Percentiles rank a stretch among this genome's conserved stretches.
Conservation (phyloP, 2,329 filamentous ascomycete species). For the Colletotrichum destructivum region DNA sequence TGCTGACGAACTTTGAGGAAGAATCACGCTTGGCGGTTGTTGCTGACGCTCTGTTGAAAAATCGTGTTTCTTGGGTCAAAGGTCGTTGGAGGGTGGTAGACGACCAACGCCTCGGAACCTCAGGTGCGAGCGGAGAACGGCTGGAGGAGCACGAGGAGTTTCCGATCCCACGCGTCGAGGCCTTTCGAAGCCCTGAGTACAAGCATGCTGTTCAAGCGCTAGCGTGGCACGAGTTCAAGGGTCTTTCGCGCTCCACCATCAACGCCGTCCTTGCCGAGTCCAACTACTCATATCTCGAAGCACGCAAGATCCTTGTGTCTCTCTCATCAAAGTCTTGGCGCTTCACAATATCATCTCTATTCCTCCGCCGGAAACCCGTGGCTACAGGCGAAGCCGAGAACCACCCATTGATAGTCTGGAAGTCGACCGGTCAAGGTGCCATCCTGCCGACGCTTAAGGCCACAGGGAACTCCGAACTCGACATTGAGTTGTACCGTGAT, state of each 20-base stretch:
- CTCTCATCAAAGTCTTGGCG: conserved; percentile 84
- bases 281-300: conserved; percentile 84
- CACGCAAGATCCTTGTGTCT: conserved; percentile 77
- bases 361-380: conserved; percentile 75
- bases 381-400: conserved; percentile 68
- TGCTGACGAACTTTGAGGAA: conserved; percentile 81
- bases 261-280: conserved; percentile 84
- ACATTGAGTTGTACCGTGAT: conserved; percentile 72
- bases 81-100: conserved; percentile 72
- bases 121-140: conserved; percentile 50
- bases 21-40: conserved; percentile 84
- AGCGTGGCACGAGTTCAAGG: conserved; percentile 82
- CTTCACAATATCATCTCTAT: conserved; percentile 79
- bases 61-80: conserved; percentile 78
- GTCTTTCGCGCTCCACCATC: conserved; percentile 80
- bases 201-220: conserved; percentile 77
- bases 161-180: conserved; percentile 70
- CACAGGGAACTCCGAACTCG: conserved; percentile 76
- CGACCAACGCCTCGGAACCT: conserved; percentile 50
- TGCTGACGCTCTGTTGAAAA: conserved; percentile 82
- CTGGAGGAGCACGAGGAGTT: conserved; percentile 11
- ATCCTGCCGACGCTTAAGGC: conserved; percentile 74
- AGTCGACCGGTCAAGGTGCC: conserved; percentile 66
- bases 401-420: conserved; percentile 76
- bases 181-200: conserved; percentile 78